Conservation (phyloP, 352 stramenopile species). For the Pythium guiyangense region DNA sequence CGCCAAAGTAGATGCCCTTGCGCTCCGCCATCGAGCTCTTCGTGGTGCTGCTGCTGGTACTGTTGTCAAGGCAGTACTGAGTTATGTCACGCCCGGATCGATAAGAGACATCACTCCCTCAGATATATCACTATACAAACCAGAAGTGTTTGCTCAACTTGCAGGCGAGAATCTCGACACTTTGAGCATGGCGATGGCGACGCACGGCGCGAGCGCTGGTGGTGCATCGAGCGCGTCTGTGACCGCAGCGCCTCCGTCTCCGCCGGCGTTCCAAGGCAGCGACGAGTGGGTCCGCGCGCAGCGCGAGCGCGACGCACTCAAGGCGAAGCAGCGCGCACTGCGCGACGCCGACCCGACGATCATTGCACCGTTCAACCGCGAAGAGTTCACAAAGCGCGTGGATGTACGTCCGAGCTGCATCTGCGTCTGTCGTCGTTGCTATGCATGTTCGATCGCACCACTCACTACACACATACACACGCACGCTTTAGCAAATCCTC, state of each 20-base stretch:
- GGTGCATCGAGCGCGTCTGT: constrained; percentile 2
- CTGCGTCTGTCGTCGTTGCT: background rate
- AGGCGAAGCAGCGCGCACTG: constrained; percentile 27
- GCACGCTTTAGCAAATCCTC: constrained; percentile 34
- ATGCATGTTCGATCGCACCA: background rate
- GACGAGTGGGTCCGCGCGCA: constrained; percentile 54
- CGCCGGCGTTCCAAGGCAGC: constrained; percentile 32
- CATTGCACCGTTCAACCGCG: constrained; percentile 54
- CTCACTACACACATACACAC: background rate
- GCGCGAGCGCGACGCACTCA: constrained; percentile 28
- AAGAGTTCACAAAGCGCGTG: constrained; percentile 51
- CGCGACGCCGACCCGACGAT: constrained; percentile 23
- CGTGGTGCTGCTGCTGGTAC: background rate
- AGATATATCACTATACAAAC: too few species aligned
- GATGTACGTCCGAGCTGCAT: constrained; percentile 14
- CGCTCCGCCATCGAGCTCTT: constrained; percentile 50
- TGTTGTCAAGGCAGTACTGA: background rate
- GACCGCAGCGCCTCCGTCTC: background rate
- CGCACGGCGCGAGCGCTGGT: background rate
- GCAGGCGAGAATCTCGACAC: background rate
- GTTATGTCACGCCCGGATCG: too few species aligned
- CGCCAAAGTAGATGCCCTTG: constrained; percentile 80
- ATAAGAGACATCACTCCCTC: too few species aligned
- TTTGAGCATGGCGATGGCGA: background rate
- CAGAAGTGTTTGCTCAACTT: background rate